Base-by-base conservation (phyloP, 345 rosid genomes). In the Eutrema heterophyllum region DNA sequence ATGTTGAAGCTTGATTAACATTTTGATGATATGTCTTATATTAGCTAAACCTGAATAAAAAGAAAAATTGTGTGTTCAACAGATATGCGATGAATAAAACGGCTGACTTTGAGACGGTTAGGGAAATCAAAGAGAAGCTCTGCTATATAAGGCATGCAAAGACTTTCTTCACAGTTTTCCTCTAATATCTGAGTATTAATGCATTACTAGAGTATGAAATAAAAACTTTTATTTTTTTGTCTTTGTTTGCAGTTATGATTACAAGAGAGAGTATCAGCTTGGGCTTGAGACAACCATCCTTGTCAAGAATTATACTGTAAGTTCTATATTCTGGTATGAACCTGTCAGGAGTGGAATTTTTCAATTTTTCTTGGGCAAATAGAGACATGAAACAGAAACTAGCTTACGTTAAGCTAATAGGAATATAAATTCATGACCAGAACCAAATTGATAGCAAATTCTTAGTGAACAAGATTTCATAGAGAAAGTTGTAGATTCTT, bases 251-350 rank as follows among this genome's bases (percentile, higher is more conserved):
- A 91, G 98, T 80, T 91, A 91, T 82, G 97, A 94, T 83, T 94
- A 94, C 81, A 94, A 88, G 84, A 87, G 98, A 77, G 97, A 94
- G 77, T 85, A 83, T 85, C 90, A 94, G 59, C 79, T 91, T 67
- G 98, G 98, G 15, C 96, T 89, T 70, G 97, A 94, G 85, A 91
- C 98, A 70, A 94, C 97, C 36, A 91, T 94, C 78, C 98, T 91
- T 51, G 97, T 94, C 52, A 91, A 94, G 83, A 81, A 91, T 77
- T 94, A 94, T 75, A 94, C 98, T 32, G 98, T 94, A 68, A 86
- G 93, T 86, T 70, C 10, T 61, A 35, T 81, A 9, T 30, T 60
- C 29, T 26, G 16, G 5, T 49, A 30, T 29, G 29, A 58, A 49
- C 21, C 62, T 67, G 24, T 48, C 3, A 5, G n/a, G 46, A 24